Evolutionary conservation across 2,329 filamentous ascomycete genomes (phyloP).

Genomic region (Albophoma yamanashiensis): DNA sequence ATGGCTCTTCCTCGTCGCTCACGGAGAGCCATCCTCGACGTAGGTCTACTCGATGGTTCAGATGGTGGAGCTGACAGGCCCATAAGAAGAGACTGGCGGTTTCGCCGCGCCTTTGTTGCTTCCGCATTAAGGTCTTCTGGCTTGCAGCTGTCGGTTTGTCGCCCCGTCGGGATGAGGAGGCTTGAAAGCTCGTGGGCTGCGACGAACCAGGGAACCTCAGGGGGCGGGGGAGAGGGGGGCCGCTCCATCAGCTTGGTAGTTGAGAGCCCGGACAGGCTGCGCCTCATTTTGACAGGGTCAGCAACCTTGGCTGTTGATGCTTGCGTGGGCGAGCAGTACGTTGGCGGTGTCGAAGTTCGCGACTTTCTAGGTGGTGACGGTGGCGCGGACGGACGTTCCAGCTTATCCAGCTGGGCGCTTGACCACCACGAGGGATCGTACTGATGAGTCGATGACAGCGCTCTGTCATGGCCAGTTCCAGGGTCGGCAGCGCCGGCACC

Average conservation of each 20-base stretch:
- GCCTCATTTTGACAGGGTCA: constrained; percentile 53
- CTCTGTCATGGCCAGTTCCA: constrained; percentile 6
- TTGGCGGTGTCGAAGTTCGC: constrained; percentile 49
- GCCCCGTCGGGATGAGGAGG: constrained; percentile 64
- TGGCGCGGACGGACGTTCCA: constrained; percentile 50
- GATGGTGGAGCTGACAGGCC: constrained; percentile 15
- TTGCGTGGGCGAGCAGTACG: constrained; percentile 80
- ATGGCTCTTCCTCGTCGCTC: constrained; percentile 53
- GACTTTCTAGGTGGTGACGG: constrained; percentile 40
- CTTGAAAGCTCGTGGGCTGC: constrained; percentile 78
- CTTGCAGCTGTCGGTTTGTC: constrained; percentile 65
- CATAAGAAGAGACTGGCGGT: constrained; percentile 46
- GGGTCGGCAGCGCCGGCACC: constrained; percentile 25
- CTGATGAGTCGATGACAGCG: constrained; percentile 21
- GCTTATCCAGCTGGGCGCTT: constrained; percentile 49
- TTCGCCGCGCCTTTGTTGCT: constrained; percentile 50
- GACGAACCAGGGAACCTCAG: constrained; percentile 75
- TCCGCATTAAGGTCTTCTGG: constrained; percentile 70
- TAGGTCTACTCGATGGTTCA: constrained; percentile 28
- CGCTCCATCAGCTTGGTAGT: constrained; percentile 16
- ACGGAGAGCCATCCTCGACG: constrained; percentile 60
- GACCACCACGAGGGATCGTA: constrained; percentile 70
- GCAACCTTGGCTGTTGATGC: constrained; percentile 76
- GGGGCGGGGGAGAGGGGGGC: constrained; percentile 56
- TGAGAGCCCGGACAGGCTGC: constrained; percentile 47